Conservation (phyloP, 306 rosid species). For the Fagus sylvatica region DNA sequence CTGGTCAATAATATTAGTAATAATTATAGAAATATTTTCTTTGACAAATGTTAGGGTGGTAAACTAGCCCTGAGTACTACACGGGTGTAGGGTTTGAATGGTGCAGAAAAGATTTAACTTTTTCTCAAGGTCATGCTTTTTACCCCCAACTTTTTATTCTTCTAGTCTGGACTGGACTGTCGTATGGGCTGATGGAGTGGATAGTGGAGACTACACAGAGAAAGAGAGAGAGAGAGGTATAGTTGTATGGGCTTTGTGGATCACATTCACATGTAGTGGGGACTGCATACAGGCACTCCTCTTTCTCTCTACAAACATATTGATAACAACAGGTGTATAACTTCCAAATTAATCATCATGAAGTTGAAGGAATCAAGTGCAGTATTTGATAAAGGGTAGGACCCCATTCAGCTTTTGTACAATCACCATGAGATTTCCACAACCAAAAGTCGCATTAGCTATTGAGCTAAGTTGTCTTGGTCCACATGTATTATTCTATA, state of each 20-base stretch:
- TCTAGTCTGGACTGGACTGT: no score
- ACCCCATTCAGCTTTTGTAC: conserved; percentile 38
- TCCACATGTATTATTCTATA: conserved; percentile 12
- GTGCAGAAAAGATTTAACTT: no score
- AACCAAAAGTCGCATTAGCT: conserved; percentile 28
- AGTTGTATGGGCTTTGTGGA: neutral
- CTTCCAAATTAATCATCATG: conserved; percentile 31
- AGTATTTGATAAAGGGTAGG: conserved; percentile 24
- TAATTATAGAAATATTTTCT: no score
- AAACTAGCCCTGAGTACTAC: no score
- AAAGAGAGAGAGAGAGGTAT: neutral
- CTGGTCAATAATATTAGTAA: no score
- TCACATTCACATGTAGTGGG: conserved; percentile 27
- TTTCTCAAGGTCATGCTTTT: no score
- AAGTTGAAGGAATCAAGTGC: conserved; percentile 18
- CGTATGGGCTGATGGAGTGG: no score
- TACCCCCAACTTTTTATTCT: no score
- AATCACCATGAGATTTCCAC: conserved; percentile 32
- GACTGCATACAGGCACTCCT: conserved; percentile 16
- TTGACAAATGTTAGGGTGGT: no score
- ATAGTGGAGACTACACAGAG: no score
- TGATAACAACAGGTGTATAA: neutral
- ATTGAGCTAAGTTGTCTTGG: conserved; percentile 27
- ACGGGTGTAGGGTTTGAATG: no score
- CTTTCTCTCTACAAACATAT: neutral